Evolutionary conservation across 257 asterid species (phyloP).

Genomic region (Marsdenia floribunda): DNA sequence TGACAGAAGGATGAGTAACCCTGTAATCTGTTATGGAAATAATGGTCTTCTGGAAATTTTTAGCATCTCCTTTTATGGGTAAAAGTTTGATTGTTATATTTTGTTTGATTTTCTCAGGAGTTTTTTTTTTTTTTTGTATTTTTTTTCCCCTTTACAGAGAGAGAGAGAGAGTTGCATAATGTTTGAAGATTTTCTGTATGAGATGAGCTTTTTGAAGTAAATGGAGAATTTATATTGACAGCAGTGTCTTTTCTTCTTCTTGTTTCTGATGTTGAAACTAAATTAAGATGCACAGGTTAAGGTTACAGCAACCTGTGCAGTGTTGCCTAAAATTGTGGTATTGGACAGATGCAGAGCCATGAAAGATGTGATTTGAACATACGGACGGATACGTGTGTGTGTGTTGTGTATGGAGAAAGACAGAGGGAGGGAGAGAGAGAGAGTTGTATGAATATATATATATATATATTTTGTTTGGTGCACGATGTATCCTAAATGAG

Average conservation of each 20-base stretch:
- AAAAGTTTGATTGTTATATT: conserved; percentile 17
- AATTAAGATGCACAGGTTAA: no score
- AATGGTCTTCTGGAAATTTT: conserved; percentile 31
- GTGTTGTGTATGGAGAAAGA: no score
- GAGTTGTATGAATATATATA: no score
- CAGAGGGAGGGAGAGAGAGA: no score
- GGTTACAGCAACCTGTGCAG: no score
- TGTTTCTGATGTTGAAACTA: not conserved
- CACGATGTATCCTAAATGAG: no score
- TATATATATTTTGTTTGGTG: no score
- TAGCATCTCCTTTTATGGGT: conserved; percentile 18
- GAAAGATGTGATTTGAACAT: no score
- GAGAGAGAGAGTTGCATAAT: conserved; percentile 11
- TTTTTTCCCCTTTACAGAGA: conserved; percentile 3
- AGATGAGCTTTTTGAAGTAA: conserved; percentile 12
- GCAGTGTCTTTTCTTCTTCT: not conserved
- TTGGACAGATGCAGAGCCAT: no score
- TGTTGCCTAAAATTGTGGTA: no score
- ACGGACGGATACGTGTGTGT: no score
- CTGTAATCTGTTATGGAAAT: conserved; percentile 38
- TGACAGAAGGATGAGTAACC: conserved; percentile 41
- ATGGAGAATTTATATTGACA: conserved; percentile 11
- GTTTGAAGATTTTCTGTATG: conserved; percentile 20
- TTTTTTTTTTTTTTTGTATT: no score
- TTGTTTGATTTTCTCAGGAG: conserved; percentile 11